Evolutionary conservation across 768 basidiomycete species (phyloP), one percentile per base, ranked within the genome.

Genomic region (Glaciozyma martinii): DNA sequence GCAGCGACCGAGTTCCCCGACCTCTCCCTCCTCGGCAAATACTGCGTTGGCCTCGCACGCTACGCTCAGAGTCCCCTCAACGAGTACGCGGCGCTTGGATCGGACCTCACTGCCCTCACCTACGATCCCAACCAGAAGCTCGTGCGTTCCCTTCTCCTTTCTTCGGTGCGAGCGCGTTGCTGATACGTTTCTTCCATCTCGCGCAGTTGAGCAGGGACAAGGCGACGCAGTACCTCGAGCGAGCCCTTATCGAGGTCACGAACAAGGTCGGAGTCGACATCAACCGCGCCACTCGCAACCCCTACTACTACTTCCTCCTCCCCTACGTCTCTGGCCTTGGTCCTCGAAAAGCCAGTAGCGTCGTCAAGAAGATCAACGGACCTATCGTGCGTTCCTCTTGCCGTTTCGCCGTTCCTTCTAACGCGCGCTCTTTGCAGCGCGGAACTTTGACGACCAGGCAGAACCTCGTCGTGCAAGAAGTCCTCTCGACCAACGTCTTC

Each of bases 261-360:
- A 97, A 93, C 77, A 85, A 85, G 73, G 86, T 93, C 66, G 95
- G 95, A 37, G 92, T 98, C 53, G 93, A 98, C 75, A 88, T 99
- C 79, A 98, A 99, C 75, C 86, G 87, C 37, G 89, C 90, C 42
- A 86, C 91, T 23, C 84, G 85, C 3, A 90, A 97, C 76, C 72
- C 85, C 5, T 95, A 98, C 76, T 91, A 95, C 74, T 86, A 89
- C 70, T 82, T 86, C 59, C 81, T 97, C 40, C 80, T 99, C 15
- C 92, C 88, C 3, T 94, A 89, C 73, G 83, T 99, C 49, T 85
- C 90, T 73, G 95, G 95, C 19, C 81, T 99, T 58, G 95, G 95
- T 12, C 95, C 92, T 13, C 83, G 95, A 63, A 99, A 99, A 76
- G 90, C 92, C 7, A 86, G 90, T 70, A 82, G 83, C 8, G 75